These are phyloP conservation scores for Phytophthora pinifolia DNA, from an alignment of 352 stramenopile species.

Conservation along the genomic window DNA sequence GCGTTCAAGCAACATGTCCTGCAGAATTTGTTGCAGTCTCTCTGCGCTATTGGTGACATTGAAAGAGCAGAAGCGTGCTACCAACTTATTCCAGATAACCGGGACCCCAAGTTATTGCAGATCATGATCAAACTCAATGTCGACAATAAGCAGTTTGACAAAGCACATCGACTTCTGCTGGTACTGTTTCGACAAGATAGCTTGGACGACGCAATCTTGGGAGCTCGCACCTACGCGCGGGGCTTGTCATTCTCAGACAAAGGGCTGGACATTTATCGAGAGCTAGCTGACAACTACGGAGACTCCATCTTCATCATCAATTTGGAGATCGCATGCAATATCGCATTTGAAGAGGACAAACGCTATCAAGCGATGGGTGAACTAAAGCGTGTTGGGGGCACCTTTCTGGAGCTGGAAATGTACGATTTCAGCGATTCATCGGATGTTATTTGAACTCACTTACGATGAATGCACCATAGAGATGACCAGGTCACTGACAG, in stretches of 20 bases:
- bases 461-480: conserved; percentile 7
- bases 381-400: conserved; percentile 34
- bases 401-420: conserved; percentile 32
- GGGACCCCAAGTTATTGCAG: conserved; percentile 40
- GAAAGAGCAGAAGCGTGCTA: conserved; percentile 67
- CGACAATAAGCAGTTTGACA: conserved; percentile 44
- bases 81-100: conserved; percentile 36
- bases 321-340: conserved; percentile 62
- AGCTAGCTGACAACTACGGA: conserved; percentile 62
- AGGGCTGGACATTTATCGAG: conserved; percentile 58
- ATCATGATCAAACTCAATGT: conserved; percentile 67
- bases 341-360: conserved; percentile 38
- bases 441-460: conserved; percentile 4
- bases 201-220: conserved; percentile 44
- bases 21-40: conserved; percentile 47
- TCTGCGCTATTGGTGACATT: conserved; percentile 47
- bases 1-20: conserved; percentile 52
- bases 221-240: conserved; percentile 47
- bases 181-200: conserved; percentile 59
- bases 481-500: conserved; percentile 7
- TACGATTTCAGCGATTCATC: conserved; percentile 24
- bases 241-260: conserved; percentile 48
- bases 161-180: conserved; percentile 41
- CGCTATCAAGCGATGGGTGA: conserved; percentile 42
- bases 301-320: conserved; percentile 56